Evolutionary conservation across 1,284 basidiomycete genomes (phyloP), one percentile per base, ranked within the genome.

Genomic region (Sphagnurus paluster): DNA sequence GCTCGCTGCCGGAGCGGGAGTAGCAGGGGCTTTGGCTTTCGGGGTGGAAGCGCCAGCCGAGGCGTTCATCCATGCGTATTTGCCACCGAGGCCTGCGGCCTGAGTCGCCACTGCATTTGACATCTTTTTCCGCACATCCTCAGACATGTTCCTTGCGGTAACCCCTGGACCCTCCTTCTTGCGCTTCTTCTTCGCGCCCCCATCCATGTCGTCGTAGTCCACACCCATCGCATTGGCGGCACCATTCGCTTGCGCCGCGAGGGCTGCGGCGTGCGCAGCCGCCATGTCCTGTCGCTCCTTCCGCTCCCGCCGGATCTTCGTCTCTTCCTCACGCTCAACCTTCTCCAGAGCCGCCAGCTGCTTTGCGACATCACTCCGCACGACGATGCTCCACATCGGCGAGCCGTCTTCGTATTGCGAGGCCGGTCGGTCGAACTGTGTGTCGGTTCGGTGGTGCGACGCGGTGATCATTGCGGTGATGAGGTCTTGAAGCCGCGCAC

Each of bases 101-200:
- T 90, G 87, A 56, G 82, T 85, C n/a, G 91, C 90, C 4, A 88
- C 87, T 24, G 87, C 87, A 62, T 93, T 91, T 35, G 87, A 88
- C 81, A 93, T 82, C 62, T 90, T 90, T 74, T 93, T 93, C 54
- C 85, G 74, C 55, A 91, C 87, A 57, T 93, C 90, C 64, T 91
- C 90, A 2, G 82, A 84, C 87, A 93, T 90, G 61, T 92, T 93
- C 47, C 84, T 74, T 40, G 89, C 88, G 0, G 87, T 88, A 8
- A 90, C 86, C 2, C 87, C 87, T 0, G 89, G 88, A 0, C 89
- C 89, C 23, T 89, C 85, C 63, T 87, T 87, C 62, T 90, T 90
- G 65, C 84, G 80, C 67, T 91, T 90, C 71, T 88, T 89, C 72
- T 89, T 90, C 37, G 77, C 75, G n/a, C 72, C 76, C 16, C 70